A percentile compares a stretch with the other conserved stretches of the same genome.
phyloP scores from a whole-genome alignment of 1,284 basidiomycete genomes.

The Trichosporon coremiiforme region DNA sequence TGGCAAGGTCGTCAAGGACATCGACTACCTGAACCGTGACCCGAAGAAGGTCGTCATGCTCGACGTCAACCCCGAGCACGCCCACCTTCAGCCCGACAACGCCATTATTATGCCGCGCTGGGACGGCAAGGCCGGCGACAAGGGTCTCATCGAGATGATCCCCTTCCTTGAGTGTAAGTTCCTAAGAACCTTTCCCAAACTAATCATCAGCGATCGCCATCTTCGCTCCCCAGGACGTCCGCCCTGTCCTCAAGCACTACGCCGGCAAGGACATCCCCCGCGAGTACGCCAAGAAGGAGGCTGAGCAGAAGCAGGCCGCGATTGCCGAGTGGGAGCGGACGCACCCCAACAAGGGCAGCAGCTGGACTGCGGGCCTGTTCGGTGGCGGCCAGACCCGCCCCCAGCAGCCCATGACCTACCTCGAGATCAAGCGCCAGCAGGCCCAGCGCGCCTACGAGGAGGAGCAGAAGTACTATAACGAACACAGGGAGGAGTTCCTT shows the following conservation, averaged over 20 bases:
- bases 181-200: not conserved
- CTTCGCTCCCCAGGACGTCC: conserved; percentile 79
- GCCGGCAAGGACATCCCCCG: conserved; percentile 81
- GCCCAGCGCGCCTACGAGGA: conserved; percentile 81
- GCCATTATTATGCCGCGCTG: conserved; percentile 82
- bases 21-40: conserved; percentile 90
- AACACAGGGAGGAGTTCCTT: conserved; percentile 81
- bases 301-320: conserved; percentile 72
- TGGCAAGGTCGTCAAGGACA: conserved; percentile 82
- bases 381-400: conserved; percentile 56
- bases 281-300: conserved; percentile 86
- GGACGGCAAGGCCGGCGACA: conserved; percentile 77
- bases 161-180: conserved; percentile 94
- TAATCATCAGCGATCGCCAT: conserved; percentile 73
- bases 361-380: conserved; percentile 64
- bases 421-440: conserved; percentile 85
- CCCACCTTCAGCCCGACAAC: conserved; percentile 83
- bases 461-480: conserved; percentile 82
- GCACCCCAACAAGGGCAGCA: conserved; percentile 54
- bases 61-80: conserved; percentile 80
- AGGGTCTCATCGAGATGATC: conserved; percentile 83
- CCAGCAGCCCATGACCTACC: conserved; percentile 72
- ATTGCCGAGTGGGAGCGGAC: conserved; percentile 80
- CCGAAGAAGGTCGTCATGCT: conserved; percentile 85
- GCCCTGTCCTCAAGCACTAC: conserved; percentile 83